These are phyloP conservation scores for Epicoccum nigrum DNA, from an alignment of 2,329 filamentous ascomycete genomes.

Conservation along the genomic window DNA sequence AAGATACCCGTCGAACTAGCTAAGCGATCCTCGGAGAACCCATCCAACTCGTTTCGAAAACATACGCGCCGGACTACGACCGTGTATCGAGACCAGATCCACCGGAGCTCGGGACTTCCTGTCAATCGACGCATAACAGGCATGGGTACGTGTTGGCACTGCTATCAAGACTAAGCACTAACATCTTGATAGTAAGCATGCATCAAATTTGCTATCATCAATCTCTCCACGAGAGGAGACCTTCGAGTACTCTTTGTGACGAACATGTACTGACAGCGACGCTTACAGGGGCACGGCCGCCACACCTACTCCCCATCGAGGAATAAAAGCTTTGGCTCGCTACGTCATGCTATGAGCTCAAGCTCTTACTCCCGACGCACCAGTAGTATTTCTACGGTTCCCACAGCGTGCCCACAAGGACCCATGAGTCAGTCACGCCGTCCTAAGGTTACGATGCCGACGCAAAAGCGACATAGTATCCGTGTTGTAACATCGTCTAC, in stretches of 20 bases:
- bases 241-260: background rate
- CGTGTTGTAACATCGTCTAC: slow-evolving; percentile 45
- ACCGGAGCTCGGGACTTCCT: slow-evolving; percentile 34
- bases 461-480: slow-evolving; percentile 48
- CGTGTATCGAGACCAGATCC: slow-evolving; percentile 34
- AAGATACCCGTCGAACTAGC: slow-evolving; percentile 51
- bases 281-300: slow-evolving; percentile 30
- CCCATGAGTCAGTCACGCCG: slow-evolving; percentile 30
- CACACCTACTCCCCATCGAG: slow-evolving; percentile 37
- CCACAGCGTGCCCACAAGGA: slow-evolving; percentile 47
- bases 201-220: background rate
- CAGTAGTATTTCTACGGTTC: slow-evolving; percentile 48
- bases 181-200: slow-evolving; percentile 15
- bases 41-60: slow-evolving; percentile 34
- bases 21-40: slow-evolving; percentile 42
- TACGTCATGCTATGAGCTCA: slow-evolving; percentile 41
- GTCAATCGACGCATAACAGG: slow-evolving; percentile 40
- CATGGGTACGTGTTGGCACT: slow-evolving; percentile 23
- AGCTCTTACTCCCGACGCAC: slow-evolving; percentile 48
- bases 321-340: slow-evolving; percentile 34
- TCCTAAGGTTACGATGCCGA: slow-evolving; percentile 34
- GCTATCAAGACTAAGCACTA: slow-evolving; percentile 11
- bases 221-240: background rate
- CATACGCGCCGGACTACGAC: slow-evolving; percentile 33
- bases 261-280: slow-evolving; percentile 1